phyloP scores from a whole-genome alignment of 148 eudicot species.

The Silene conica region DNA sequence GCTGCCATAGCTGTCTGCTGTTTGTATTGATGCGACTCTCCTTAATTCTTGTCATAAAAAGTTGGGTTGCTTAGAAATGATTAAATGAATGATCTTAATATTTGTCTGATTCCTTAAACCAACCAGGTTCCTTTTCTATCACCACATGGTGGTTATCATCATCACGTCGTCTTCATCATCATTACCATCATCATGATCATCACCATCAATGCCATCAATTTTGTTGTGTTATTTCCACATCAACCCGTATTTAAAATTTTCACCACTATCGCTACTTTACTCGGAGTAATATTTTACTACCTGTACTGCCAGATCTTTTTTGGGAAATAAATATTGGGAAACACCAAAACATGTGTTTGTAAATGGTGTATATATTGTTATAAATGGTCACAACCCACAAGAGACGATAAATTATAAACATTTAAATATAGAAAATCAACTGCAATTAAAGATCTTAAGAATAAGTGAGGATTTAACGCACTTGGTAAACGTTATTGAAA shows the following conservation, averaged over 20 bases:
- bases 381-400: too few relatives aligned
- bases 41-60: constrained; percentile 1
- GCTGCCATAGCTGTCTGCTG: constrained; percentile 8
- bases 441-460: not conserved
- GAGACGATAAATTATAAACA: too few relatives aligned
- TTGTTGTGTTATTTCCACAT: not conserved
- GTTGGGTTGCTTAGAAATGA: not conserved
- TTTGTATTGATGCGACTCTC: not conserved
- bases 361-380: not conserved
- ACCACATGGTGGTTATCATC: not conserved
- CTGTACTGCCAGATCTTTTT: not conserved
- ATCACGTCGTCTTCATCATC: not conserved
- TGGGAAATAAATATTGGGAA: not conserved
- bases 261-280: not conserved
- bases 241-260: not conserved
- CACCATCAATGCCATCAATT: not conserved
- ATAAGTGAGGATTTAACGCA: not conserved
- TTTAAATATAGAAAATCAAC: too few relatives aligned
- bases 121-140: not conserved
- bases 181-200: not conserved
- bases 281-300: not conserved
- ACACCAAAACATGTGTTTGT: not conserved
- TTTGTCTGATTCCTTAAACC: not conserved
- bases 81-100: not conserved
- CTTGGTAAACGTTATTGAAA: not conserved